Evolutionary conservation across 495 filamentous ascomycete species (phyloP), one percentile per base, ranked within the genome.

Genomic region (Paragyromitra xinjiangensis): DNA sequence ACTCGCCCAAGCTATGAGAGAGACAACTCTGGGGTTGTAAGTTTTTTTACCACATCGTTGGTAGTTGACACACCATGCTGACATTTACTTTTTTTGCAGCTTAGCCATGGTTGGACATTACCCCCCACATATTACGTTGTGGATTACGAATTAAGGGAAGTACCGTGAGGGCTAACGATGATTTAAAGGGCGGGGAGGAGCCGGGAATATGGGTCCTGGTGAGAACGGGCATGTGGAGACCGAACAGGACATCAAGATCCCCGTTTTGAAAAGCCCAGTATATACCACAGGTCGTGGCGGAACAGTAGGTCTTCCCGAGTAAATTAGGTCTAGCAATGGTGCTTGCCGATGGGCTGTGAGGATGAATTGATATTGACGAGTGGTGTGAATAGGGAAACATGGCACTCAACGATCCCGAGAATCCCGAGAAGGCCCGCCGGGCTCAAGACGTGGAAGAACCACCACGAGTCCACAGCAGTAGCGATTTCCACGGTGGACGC

Each of bases 261-360:
- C 94, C 0, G 92, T 89, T 55, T 89, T 98, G 82, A 97, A 97
- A 85, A 87, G 87, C 24, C 86, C 92, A 16, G 85, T 93, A 72
- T 94, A 93, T 81, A 97, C 94, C 5, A 98, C 94, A 22, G 94
- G 90, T 44, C 89, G 90, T 73, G 90, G 90, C 26, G 90, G 90
- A 71, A 85, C 85, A 53, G 78, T 80, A 74, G 24, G 44, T 53
- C 19, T 64, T 29, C 22, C 72, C 80, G n/a, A 50, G 51, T n/a
- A 72, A 82, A 77, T 81, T 84, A 14, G 8, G 19, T 59, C 44
- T 45, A 16, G 44, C 24, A n/a, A 40, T 53, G 14, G 12, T 37
- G 1, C 26, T 45, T 51, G 48, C 26, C 19, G 37, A 16, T 64
- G 5, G 22, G 48, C 6, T 56, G 22, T 26, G 3, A 9, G 24